These are phyloP conservation scores for Exophiala spinifera DNA, from an alignment of 2,329 filamentous ascomycete genomes.

Conservation along the genomic window DNA sequence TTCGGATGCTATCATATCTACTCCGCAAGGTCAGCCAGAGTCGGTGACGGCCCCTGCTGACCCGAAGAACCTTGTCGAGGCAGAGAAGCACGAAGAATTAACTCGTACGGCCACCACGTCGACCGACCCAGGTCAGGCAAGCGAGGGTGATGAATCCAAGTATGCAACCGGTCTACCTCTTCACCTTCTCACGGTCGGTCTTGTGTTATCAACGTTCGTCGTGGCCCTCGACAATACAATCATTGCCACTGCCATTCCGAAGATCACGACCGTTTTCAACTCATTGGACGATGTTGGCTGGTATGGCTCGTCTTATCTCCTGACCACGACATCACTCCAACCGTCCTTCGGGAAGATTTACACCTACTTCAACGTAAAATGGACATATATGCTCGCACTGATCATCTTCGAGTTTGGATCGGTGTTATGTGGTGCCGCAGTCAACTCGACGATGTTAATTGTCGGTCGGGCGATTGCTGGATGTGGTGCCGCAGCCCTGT, in stretches of 20 bases:
- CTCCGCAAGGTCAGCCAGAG: neutral
- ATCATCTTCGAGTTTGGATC: constrained; percentile 31
- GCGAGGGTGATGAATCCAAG: constrained; percentile 28
- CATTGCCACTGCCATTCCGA: constrained; percentile 31
- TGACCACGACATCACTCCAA: constrained; percentile 31
- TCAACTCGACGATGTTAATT: constrained; percentile 30
- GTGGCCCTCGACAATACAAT: constrained; percentile 33
- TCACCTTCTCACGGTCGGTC: constrained; percentile 26
- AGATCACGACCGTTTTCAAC: constrained; percentile 32
- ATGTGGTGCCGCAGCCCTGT: constrained; percentile 30
- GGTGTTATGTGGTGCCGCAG: constrained; percentile 30
- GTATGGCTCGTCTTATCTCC: constrained; percentile 31
- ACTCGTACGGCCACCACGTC: constrained; percentile 13
- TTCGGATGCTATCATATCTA: neutral
- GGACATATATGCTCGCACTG: constrained; percentile 28
- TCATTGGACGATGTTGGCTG: constrained; percentile 31
- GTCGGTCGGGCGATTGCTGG: constrained; percentile 33
- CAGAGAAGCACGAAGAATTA: constrained; percentile 6
- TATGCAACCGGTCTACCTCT: constrained; percentile 26
- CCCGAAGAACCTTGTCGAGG: neutral
- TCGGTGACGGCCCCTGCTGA: neutral
- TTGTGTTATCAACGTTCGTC: constrained; percentile 32
- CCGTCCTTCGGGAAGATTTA: constrained; percentile 32
- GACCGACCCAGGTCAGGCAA: constrained; percentile 18
- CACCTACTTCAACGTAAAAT: constrained; percentile 31